phyloP scores from a whole-genome alignment of 139 green algal genomes.

The Tetraselmis striata region DNA sequence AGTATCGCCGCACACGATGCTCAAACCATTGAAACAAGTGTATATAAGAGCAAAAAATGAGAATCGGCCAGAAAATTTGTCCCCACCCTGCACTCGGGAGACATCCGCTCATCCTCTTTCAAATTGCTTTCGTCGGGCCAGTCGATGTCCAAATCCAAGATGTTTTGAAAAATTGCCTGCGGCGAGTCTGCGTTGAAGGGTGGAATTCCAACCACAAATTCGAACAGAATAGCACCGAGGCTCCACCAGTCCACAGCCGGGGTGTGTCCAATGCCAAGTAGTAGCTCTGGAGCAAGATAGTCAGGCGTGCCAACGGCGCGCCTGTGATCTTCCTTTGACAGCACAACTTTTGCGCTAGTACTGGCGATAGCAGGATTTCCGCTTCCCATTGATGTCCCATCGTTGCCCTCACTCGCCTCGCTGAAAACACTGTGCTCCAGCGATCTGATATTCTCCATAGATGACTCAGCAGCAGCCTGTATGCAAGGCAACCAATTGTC shows the following conservation, averaged over 20 bases:
- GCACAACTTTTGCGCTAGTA: slow-evolving; percentile 12
- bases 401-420: not conserved
- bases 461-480: no score
- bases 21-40: not conserved
- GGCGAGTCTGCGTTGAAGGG: slow-evolving; percentile 84
- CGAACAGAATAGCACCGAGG: slow-evolving; percentile 81
- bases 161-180: slow-evolving; percentile 91
- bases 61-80: not conserved
- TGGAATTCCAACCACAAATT: slow-evolving; percentile 71
- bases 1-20: not conserved
- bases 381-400: not conserved
- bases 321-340: slow-evolving; percentile 26
- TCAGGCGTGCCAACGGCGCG: slow-evolving; percentile 84
- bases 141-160: slow-evolving; percentile 68
- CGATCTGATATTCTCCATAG: no score
- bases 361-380: not conserved
- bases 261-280: slow-evolving; percentile 63
- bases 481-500: no score
- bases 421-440: not conserved
- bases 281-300: slow-evolving; percentile 90
- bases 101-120: slow-evolving; percentile 47
- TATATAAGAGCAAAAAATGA: not conserved
- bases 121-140: slow-evolving; percentile 52
- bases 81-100: slow-evolving; percentile 40
- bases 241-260: slow-evolving; percentile 89